These are phyloP conservation scores for Penicillium sp. DNA, from an alignment of 2,329 filamentous ascomycete genomes.

Conservation along the genomic window DNA sequence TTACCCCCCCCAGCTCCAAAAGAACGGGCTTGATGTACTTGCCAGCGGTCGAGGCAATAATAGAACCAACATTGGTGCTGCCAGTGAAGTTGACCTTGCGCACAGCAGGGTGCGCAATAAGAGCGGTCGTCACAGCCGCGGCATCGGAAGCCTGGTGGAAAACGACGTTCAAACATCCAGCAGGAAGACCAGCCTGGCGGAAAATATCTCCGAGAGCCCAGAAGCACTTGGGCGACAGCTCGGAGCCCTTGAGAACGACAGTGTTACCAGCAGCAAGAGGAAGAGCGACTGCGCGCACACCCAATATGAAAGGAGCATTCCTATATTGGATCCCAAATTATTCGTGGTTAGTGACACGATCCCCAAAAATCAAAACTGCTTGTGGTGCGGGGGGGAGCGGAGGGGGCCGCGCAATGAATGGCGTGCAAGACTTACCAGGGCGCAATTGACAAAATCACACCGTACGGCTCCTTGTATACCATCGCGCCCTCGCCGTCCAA, in stretches of 20 bases:
- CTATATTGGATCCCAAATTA: conserved; percentile 32
- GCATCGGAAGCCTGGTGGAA: conserved; percentile 65
- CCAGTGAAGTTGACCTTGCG: conserved; percentile 81
- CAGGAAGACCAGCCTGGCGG: conserved; percentile 74
- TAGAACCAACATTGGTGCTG: conserved; percentile 69
- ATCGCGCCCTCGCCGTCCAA: conserved; percentile 62
- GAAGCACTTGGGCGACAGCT: conserved; percentile 66
- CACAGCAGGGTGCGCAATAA: conserved; percentile 69
- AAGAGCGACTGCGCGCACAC: conserved; percentile 56
- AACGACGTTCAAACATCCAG: conserved; percentile 74
- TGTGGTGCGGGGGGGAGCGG: background rate
- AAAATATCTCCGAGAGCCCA: conserved; percentile 66
- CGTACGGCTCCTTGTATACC: conserved; percentile 74
- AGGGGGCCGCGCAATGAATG: background rate
- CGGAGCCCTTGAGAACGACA: conserved; percentile 71
- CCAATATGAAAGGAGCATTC: conserved; percentile 60
- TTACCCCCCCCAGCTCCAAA: conserved; percentile 84
- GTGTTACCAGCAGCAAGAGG: conserved; percentile 77
- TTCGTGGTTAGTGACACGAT: conserved; percentile 5
- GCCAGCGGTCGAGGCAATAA: conserved; percentile 71
- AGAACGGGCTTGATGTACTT: conserved; percentile 77
- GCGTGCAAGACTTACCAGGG: conserved; percentile 66
- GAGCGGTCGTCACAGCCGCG: conserved; percentile 64
- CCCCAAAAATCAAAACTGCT: conserved; percentile 4
- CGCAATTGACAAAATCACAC: conserved; percentile 76